Conservation (phyloP, 2,329 filamentous ascomycete species). For the Aureobasidium sp. region DNA sequence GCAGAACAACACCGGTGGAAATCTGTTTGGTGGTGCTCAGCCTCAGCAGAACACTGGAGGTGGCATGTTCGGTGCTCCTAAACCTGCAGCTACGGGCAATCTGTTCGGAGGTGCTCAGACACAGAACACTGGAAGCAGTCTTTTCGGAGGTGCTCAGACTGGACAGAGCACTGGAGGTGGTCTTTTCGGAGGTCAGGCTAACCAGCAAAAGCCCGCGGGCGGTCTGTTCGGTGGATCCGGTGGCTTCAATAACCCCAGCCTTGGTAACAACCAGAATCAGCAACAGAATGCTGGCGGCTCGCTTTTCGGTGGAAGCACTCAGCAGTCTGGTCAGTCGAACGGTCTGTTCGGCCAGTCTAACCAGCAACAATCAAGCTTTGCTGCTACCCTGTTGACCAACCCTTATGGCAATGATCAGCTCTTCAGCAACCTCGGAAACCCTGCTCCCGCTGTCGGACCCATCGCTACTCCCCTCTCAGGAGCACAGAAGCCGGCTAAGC, state of each 20-base stretch:
- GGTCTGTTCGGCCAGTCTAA: constrained; percentile 48
- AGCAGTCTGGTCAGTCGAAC: constrained; percentile 34
- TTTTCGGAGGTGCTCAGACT: constrained; percentile 19
- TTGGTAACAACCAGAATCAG: constrained; percentile 29
- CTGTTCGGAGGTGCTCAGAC: too few relatives aligned
- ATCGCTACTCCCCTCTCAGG: constrained; percentile 81
- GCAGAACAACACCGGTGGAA: constrained; percentile 14
- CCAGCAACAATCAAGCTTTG: constrained; percentile 48
- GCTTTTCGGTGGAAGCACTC: constrained; percentile 36
- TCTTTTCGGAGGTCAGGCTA: constrained; percentile 37
- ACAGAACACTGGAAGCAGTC: constrained; percentile 17
- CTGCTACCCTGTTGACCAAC: constrained; percentile 72
- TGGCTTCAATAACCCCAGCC: not conserved
- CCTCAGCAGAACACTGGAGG: constrained; percentile 6
- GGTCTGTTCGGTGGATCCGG: constrained; percentile 9
- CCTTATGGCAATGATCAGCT: constrained; percentile 86
- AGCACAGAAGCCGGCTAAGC: constrained; percentile 67
- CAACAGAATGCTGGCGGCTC: constrained; percentile 21
- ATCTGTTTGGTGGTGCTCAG: constrained; percentile 16
- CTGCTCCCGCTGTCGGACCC: constrained; percentile 70
- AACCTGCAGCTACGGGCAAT: constrained; percentile 15
- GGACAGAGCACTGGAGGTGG: constrained; percentile 26
- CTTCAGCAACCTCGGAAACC: constrained; percentile 64
- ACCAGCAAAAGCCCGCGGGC: constrained; percentile 29
- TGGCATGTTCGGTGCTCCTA: constrained; percentile 13